Evolutionary conservation across 495 filamentous ascomycete genomes (phyloP), one percentile per base, ranked within the genome.

Genomic region (Sordaria brevicollis): DNA sequence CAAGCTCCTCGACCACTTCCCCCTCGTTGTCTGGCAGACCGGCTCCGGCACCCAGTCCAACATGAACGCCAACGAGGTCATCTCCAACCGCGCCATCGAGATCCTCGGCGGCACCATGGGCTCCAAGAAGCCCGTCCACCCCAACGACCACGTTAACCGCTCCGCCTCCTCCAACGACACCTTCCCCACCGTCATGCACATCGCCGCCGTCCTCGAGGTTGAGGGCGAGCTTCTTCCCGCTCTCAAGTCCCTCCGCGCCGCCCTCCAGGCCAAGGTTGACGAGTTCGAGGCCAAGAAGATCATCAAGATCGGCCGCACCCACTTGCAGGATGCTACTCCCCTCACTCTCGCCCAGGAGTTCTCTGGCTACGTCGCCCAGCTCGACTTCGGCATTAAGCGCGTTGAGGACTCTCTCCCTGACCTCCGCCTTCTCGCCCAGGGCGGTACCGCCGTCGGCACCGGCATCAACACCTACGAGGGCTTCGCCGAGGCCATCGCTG

Each of bases 1-100:
- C 75, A 97, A 97, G 87, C 90, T 98, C 72, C 81, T 96, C 77
- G 93, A 97, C 81, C 95, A 99, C 88, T 99, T 99, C 84, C 95
- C 94, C 68, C 91, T 99, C 66, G 95, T 98, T 67, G 94, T 99
- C 76, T 99, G 95, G 95, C 95, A 99, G 82, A 99, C 95, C 39
- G 95, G 95, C 69, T 98, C 96, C 19, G 95, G 95, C 76, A 99
- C 95, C 33, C 95, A 99, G 84, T 97, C 93, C 78, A 99, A 99
- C 88, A 99, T 99, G 95, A 99, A 99, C 86, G 94, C 95, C 79
- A 99, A 99, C 83, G 95, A 99, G 83, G 95, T 99, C 80, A 99
- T 99, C 83, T 97, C 94, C 70, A 99, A 99, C 87, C 93, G 95
- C 70, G 95, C 95, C 49, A 99, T 99, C 80, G 96, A 99, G 84